Conservation (phyloP, 805 yeast genomes). For the Metschnikowia kunwiensis region DNA sequence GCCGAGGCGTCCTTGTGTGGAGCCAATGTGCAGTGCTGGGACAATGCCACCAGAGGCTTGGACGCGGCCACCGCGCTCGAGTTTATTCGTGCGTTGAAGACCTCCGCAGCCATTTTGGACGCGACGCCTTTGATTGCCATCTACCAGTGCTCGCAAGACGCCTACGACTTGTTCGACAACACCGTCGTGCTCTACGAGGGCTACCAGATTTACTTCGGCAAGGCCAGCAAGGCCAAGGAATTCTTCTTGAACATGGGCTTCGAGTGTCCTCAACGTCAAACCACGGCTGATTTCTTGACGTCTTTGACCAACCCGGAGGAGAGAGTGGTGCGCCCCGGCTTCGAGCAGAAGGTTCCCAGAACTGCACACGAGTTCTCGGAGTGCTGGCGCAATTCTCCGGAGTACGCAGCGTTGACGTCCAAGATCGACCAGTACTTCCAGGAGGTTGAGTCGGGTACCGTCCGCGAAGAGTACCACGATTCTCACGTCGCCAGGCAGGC, state of each 20-base stretch:
- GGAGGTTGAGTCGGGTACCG: constrained; percentile 14
- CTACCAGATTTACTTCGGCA: constrained; percentile 60
- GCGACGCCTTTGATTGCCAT: constrained; percentile 62
- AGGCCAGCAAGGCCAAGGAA: constrained; percentile 48
- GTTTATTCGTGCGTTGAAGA: constrained; percentile 56
- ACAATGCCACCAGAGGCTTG: constrained; percentile 68
- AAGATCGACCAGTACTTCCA: constrained; percentile 43
- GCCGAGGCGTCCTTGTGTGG: constrained; percentile 59
- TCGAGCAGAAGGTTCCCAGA: constrained; percentile 49
- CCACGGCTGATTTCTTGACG: constrained; percentile 66
- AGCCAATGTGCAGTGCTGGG: constrained; percentile 54
- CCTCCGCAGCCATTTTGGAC: constrained; percentile 51
- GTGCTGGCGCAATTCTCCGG: constrained; percentile 58
- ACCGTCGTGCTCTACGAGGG: constrained; percentile 61
- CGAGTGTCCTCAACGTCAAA: constrained; percentile 59
- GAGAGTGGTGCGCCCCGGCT: constrained; percentile 48
- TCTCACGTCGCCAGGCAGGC: constrained; percentile 37
- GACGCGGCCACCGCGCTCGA: constrained; percentile 71
- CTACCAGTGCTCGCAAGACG: constrained; percentile 66
- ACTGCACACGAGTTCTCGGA: constrained; percentile 56
- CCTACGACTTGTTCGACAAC: constrained; percentile 58
- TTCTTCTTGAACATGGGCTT: constrained; percentile 62
- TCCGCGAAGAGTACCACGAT: constrained; percentile 19
- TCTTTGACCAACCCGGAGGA: constrained; percentile 66
- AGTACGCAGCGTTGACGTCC: constrained; percentile 37